phyloP scores from a whole-genome alignment of 768 basidiomycete genomes.

The Ramaria sp. region DNA sequence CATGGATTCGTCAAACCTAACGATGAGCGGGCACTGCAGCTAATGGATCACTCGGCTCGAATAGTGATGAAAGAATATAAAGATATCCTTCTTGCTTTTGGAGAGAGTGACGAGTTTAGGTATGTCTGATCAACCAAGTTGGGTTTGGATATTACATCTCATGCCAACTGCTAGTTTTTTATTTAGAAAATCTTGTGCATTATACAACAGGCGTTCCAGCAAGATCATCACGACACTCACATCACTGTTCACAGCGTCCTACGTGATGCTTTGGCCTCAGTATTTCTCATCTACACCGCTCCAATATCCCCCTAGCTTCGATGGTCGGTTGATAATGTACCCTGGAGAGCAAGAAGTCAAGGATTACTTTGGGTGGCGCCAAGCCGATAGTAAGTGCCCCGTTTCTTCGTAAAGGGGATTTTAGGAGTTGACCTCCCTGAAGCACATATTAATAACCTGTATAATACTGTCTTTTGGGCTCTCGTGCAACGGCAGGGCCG shows the following conservation, averaged over 20 bases:
- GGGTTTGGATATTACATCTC: too few species aligned
- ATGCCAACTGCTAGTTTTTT: constrained; percentile 85
- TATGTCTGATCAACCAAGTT: constrained; percentile 20
- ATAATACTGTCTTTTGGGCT: constrained; percentile 95
- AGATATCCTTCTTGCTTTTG: constrained; percentile 82
- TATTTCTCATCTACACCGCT: constrained; percentile 69
- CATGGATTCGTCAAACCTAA: constrained; percentile 88
- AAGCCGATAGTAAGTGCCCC: constrained; percentile 74
- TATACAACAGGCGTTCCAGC: constrained; percentile 79
- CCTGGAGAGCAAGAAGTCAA: constrained; percentile 59
- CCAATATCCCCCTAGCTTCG: constrained; percentile 83
- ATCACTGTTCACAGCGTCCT: constrained; percentile 84
- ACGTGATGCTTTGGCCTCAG: constrained; percentile 74
- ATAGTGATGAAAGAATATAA: constrained; percentile 72
- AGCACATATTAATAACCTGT: constrained; percentile 98
- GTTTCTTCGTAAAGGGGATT: neutral
- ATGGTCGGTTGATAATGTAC: constrained; percentile 80
- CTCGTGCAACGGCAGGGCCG: constrained; percentile 76
- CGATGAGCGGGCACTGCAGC: constrained; percentile 70
- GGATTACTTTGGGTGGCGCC: constrained; percentile 95
- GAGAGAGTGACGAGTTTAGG: constrained; percentile 98
- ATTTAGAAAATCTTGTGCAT: constrained; percentile 55
- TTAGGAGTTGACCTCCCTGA: constrained; percentile 9
- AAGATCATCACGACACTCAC: constrained; percentile 81
- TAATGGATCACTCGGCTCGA: constrained; percentile 89